phyloP scores from a whole-genome alignment of 768 basidiomycete species.

The Mycena leptocephala region DNA sequence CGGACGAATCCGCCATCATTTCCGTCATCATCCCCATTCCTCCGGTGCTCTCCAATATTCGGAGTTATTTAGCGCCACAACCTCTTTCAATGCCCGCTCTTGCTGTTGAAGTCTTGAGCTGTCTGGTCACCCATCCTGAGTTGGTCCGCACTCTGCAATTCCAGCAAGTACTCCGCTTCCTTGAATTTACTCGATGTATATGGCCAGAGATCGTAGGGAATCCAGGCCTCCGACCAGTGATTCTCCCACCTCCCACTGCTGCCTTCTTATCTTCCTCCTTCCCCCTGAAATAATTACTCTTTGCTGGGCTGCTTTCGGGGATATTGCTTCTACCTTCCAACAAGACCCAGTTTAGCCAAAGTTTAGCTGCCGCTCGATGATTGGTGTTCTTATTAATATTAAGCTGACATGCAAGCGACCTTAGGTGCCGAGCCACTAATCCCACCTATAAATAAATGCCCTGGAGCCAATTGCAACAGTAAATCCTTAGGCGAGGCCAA shows the following conservation, averaged over 20 bases:
- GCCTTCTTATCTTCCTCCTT: neutral
- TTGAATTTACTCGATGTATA: neutral
- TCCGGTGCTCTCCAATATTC: too few relatives aligned
- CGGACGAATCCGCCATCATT: too few relatives aligned
- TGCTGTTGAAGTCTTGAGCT: neutral
- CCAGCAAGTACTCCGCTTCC: neutral
- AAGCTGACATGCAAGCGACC: neutral
- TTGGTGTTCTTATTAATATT: too few relatives aligned
- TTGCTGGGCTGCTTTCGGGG: neutral
- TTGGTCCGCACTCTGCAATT: neutral
- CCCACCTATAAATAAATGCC: neutral
- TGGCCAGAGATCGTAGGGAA: slow-evolving; percentile 11
- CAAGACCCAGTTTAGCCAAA: neutral
- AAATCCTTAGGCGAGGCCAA: neutral
- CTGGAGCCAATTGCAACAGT: neutral
- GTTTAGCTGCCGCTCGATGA: neutral
- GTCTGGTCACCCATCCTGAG: neutral
- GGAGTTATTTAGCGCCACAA: too few relatives aligned
- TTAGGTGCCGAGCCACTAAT: slow-evolving; percentile 1
- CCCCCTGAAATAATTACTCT: neutral
- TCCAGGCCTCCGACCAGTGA: neutral
- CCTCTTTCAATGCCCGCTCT: neutral
- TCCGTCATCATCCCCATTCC: too few relatives aligned
- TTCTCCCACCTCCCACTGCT: neutral
- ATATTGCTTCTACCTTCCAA: neutral